Conservation (phyloP, 208 protist species). For the Crithidia acanthocephali region DNA sequence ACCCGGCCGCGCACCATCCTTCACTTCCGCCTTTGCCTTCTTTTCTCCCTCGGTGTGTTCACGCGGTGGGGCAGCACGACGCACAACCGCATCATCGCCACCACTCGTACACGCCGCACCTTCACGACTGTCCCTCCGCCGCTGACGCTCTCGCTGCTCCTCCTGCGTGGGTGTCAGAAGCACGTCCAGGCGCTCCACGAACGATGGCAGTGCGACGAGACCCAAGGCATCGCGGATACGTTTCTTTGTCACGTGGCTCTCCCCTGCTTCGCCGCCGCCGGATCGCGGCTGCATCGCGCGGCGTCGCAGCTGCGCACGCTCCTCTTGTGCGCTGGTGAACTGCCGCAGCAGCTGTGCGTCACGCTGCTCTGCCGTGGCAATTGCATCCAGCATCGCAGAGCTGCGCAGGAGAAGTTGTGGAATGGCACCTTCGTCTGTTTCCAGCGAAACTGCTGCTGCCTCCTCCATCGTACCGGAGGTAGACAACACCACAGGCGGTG, state of each 20-base stretch:
- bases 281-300: not conserved
- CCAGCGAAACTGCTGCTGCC: not conserved
- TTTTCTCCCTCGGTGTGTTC: no score
- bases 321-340: not conserved
- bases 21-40: no score
- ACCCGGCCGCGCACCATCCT: no score
- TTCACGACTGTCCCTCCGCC: not conserved
- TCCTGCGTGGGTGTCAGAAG: slow-evolving; percentile 38
- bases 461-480: no score
- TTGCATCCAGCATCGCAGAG: slow-evolving; percentile 39
- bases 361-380: slow-evolving; percentile 21
- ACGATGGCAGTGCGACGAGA: slow-evolving; percentile 49
- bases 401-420: slow-evolving; percentile 17
- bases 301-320: not conserved
- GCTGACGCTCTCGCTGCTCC: slow-evolving; percentile 13
- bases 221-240: slow-evolving; percentile 28
- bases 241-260: not conserved
- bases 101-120: no score
- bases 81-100: no score
- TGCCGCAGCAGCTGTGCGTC: slow-evolving; percentile 2
- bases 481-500: no score
- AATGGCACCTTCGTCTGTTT: not conserved
- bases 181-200: slow-evolving; percentile 52
- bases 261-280: no score
- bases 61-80: no score